phyloP scores from a whole-genome alignment of 805 yeast genomes.

The Jamesozyma piceae region DNA sequence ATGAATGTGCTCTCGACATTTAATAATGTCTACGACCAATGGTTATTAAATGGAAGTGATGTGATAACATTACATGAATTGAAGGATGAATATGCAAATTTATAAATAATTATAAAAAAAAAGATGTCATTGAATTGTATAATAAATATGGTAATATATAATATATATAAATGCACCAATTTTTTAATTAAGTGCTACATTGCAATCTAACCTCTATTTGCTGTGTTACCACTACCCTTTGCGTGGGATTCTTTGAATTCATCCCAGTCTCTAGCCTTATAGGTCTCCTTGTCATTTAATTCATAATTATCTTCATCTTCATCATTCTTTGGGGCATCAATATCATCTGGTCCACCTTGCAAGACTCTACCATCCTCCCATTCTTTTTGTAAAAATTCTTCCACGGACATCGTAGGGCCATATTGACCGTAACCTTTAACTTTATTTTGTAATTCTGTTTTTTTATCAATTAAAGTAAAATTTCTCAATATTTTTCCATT shows the following conservation, averaged over 20 bases:
- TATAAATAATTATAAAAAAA: neutral
- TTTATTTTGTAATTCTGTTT: slow-evolving; percentile 47
- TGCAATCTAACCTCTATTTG: slow-evolving; percentile 41
- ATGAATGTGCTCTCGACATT: slow-evolving; percentile 24
- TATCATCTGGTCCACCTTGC: slow-evolving; percentile 35
- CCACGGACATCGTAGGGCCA: slow-evolving; percentile 90
- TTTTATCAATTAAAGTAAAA: slow-evolving; percentile 59
- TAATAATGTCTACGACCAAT: slow-evolving; percentile 19
- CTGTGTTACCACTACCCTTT: slow-evolving; percentile 85
- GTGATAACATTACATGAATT: slow-evolving; percentile 24
- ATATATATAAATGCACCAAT: neutral
- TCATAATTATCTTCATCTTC: slow-evolving; percentile 54
- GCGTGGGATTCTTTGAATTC: slow-evolving; percentile 81
- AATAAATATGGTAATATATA: neutral
- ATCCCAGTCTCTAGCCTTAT: slow-evolving; percentile 83
- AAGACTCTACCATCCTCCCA: slow-evolving; percentile 75
- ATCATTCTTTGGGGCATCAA: slow-evolving; percentile 29
- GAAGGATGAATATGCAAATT: slow-evolving; percentile 10
- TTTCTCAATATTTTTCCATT: slow-evolving; percentile 78
- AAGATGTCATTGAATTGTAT: neutral
- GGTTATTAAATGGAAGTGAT: slow-evolving; percentile 24
- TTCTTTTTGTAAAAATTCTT: slow-evolving; percentile 82
- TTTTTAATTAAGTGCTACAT: neutral
- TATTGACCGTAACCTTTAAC: slow-evolving; percentile 89
- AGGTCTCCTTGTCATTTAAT: slow-evolving; percentile 54